Evolutionary conservation across 768 basidiomycete species (phyloP), one percentile per base, ranked within the genome.

Genomic region (Steccherinum ochraceum): DNA sequence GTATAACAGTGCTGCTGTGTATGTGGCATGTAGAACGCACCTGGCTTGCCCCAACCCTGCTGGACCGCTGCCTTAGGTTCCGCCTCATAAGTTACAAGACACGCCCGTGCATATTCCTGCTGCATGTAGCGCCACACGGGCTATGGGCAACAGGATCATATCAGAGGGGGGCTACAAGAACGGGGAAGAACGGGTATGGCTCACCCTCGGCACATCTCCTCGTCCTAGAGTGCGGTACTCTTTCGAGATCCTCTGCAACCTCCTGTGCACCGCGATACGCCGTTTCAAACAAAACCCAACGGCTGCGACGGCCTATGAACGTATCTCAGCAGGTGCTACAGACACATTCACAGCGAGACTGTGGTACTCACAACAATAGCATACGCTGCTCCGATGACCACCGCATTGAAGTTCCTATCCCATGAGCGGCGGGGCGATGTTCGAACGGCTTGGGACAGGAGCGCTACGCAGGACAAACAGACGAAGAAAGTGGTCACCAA

Each of bases 11-110:
- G 41, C 51, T 13, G 45, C 19, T 2, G 19, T n/a, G 27, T 12
- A 11, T 3, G n/a, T 4, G n/a, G 23, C 42, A n/a, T 3, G 30
- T 13, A 19, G n/a, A 1, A 52, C 73, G 39, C 58, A 83, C 84
- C 83, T 54, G 81, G 86, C 56, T 72, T 68, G 20, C 89, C 87
- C 87, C 88, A 90, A 12, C 89, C 89, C 40, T 80, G 78, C 57
- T 85, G 86, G 58, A 71, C 66, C 3, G 76, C 77, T 49, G 79
- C 77, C 64, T 78, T 80, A 19, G 89, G 88, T 54, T 83, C 73
- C 24, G 84, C 83, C 65, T 85, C 81, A 65, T 84, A 80, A 7
- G 82, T 73, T 56, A 89, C 74, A 39, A 89, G 69, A 65, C 85
- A 88, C 18, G 81, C 71, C 21, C 89, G 83, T n/a, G 81, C 74